These are phyloP conservation scores for Prototheca wickerhamii DNA, from an alignment of 163 green algal species.

Conservation along the genomic window DNA sequence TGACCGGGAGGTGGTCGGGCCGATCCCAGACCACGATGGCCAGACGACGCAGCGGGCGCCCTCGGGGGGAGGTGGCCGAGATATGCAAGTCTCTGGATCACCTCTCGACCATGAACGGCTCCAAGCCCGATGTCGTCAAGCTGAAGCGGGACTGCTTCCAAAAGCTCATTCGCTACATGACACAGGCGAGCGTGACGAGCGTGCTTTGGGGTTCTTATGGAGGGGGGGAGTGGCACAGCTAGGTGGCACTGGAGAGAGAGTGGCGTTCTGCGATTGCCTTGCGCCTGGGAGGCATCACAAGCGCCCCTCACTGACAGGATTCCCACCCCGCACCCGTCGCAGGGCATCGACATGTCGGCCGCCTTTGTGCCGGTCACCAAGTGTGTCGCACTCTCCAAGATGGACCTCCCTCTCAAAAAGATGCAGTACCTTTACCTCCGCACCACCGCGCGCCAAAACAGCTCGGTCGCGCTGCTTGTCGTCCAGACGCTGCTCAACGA, in stretches of 20 bases:
- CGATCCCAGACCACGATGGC: constrained; percentile 6
- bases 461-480: constrained; percentile 31
- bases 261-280: not conserved
- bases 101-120: constrained; percentile 19
- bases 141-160: constrained; percentile 47
- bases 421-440: constrained; percentile 97
- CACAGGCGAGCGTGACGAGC: constrained; percentile 21
- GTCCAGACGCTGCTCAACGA: constrained; percentile 70
- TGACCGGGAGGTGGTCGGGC: too few species aligned
- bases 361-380: constrained; percentile 66
- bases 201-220: too few species aligned
- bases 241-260: not conserved
- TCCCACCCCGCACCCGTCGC: constrained; percentile 21
- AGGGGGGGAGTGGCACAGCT: not conserved
- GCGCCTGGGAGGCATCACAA: not conserved
- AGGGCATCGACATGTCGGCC: constrained; percentile 89
- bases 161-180: constrained; percentile 28
- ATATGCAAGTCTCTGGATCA: constrained; percentile 29
- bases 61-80: constrained; percentile 28
- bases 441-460: constrained; percentile 62
- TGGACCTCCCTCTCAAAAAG: constrained; percentile 92
- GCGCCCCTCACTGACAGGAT: not conserved
- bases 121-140: constrained; percentile 31
- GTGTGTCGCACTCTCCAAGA: constrained; percentile 46
- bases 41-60: not conserved